Evolutionary conservation across 805 yeast species (phyloP), one percentile per base, ranked within the genome.

Genomic region (Monosporozyma aerobia): DNA sequence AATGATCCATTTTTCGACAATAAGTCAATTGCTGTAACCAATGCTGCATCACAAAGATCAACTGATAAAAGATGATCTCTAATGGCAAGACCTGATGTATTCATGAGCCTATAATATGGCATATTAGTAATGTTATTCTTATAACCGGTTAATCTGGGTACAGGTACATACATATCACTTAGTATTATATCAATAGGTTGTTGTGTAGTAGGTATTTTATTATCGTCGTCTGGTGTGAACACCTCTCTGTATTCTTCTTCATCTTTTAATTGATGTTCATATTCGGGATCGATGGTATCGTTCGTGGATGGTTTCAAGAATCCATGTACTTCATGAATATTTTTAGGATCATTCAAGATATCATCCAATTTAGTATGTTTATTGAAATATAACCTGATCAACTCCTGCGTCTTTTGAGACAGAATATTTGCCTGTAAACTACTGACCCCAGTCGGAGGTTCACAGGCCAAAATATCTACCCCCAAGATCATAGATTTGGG

Each of bases 41-140:
- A 67, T 0, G 96, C 97, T 0, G 97, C 97, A 60, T 88, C 94
- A 67, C 97, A 92, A 30, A 92, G 72, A 63, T 90, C 87, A 57
- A 94, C 85, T 55, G 96, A 89, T 58, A 80, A 81, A 13, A 77
- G 71, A 69, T 92, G 98, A 67, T 92, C 99, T 57, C 80, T 79
- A 43, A 85, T 81, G 9, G 83, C 79, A 43, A 87, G 70, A 3
- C 99, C 98, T 13, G 90, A 75, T 3, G 97, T 88, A 64, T 92
- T 92, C 48, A 89, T 87, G 87, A 92, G 85, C 98, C 97, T 92
- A 71, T 74, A 74, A 65, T 82, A 85, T 47, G 96, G 81, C 52
- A 78, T 78, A 82, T 83, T 84, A 83, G 87, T 81, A 76, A 85
- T 79, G 69, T 79, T 73, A 64, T 73, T 75, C 25, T 71, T 62